Base-by-base conservation (phyloP, 805 yeast genomes). In the Candida odintsovae region DNA sequence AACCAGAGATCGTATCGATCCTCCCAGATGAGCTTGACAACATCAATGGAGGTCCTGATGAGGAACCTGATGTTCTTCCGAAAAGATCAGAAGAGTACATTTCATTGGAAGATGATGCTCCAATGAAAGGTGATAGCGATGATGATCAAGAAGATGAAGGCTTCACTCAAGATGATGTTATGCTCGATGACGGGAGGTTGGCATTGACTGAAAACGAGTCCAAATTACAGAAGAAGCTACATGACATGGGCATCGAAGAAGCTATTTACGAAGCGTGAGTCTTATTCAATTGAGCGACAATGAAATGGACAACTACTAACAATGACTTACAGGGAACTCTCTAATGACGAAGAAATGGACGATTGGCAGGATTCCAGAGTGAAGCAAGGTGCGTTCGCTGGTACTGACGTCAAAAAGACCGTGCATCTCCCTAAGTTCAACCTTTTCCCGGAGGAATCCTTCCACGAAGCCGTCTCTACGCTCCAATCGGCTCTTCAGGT, bases 211-310 rank as follows among this genome's bases (percentile, higher is more conserved):
- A 56, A 10, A 56, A 51, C 12, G 70, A 67, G 45, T 31, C 45
- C 15, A 46, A 49, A 3, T 39, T 63, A 8, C 69, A 64, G 41
- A 47, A 53, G 38, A 48, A 55, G 39, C 40, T 62, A 35, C 46
- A 56, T 6, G 55, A 60, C 9, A 55, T 59, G 50, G 67, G 64
- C 26, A 67, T 68, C 22, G 65, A 66, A 37, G 67, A 65, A 29
- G 66, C 70, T 0, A 39, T 68, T 6, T 63, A 62, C 33, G 66
- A 65, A 15, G 61, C 58, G 7, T 58, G 50, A 19, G 54, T 50
- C 25, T 38, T 2, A 3, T 49, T 49, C 20, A 31, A 11, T 10
- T 6, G 5, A 22, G 23, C 23, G 23, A 22, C 23, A 22, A 10
- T 11, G 13, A 44, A 50, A 42, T 50, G n/a, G 4, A 9, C 21